Evolutionary conservation across 257 asterid genomes (phyloP).

Genomic region (Petunia secreta): DNA sequence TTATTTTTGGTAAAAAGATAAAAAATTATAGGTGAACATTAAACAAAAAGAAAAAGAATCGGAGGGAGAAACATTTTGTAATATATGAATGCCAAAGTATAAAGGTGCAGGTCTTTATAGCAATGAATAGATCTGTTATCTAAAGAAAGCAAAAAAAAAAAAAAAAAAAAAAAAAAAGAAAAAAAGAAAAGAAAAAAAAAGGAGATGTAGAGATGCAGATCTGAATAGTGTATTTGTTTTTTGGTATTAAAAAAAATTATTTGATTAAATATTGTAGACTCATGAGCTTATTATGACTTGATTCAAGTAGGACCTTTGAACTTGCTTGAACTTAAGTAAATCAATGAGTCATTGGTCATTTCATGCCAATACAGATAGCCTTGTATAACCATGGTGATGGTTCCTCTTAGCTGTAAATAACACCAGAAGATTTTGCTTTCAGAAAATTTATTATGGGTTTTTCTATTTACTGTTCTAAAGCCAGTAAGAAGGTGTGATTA

Average conservation of each 20-base stretch:
- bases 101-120: slow-evolving; percentile 12
- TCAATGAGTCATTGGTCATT: not conserved
- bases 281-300: slow-evolving; percentile 14
- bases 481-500: not conserved
- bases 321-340: slow-evolving; percentile 9
- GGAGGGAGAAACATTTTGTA: too few species aligned
- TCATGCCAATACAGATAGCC: not conserved
- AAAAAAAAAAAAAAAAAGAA: too few species aligned
- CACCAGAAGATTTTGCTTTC: slow-evolving; percentile 16
- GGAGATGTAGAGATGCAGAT: too few species aligned
- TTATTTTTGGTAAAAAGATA: too few species aligned
- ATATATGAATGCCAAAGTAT: not conserved
- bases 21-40: too few species aligned
- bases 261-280: slow-evolving; percentile 1
- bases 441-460: slow-evolving; percentile 1
- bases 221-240: too few species aligned
- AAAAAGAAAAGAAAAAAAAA: too few species aligned
- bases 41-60: too few species aligned
- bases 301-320: not conserved
- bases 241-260: not conserved
- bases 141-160: too few species aligned
- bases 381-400: slow-evolving; percentile 1
- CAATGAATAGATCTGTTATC: not conserved
- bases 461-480: slow-evolving; percentile 7
- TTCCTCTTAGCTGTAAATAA: slow-evolving; percentile 23